These are phyloP conservation scores for Pythium inflatum DNA, from an alignment of 352 stramenopile genomes.

Conservation along the genomic window DNA sequence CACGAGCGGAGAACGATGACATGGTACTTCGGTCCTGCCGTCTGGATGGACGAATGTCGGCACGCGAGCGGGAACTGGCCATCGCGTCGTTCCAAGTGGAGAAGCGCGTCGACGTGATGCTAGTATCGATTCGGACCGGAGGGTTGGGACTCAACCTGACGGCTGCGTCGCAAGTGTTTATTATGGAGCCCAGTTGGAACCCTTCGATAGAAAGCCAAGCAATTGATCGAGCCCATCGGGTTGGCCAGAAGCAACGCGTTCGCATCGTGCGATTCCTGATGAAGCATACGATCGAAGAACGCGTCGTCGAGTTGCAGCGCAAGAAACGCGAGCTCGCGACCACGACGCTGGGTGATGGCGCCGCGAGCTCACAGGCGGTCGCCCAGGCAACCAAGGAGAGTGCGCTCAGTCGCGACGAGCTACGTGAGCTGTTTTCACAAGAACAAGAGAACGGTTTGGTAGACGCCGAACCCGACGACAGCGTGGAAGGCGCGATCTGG, in stretches of 20 bases:
- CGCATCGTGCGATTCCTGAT: constrained; percentile 85
- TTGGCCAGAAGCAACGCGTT: constrained; percentile 76
- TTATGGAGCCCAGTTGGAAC: constrained; percentile 94
- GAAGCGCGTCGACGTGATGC: constrained; percentile 71
- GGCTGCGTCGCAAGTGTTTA: constrained; percentile 90
- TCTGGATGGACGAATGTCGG: constrained; percentile 64
- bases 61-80: constrained; percentile 64
- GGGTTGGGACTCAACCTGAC: constrained; percentile 93
- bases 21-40: constrained; percentile 34
- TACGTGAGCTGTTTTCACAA: constrained; percentile 56
- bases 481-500: constrained; percentile 28
- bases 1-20: constrained; percentile 9
- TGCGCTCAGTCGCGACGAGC: constrained; percentile 47
- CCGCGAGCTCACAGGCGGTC: constrained; percentile 16
- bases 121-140: constrained; percentile 89
- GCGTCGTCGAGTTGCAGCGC: constrained; percentile 86
- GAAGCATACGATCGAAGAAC: constrained; percentile 90
- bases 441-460: constrained; percentile 8
- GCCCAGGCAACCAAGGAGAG: constrained; percentile 35
- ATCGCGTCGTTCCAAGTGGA: constrained; percentile 66
- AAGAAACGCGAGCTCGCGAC: constrained; percentile 86
- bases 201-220: constrained; percentile 91
- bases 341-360: constrained; percentile 64
- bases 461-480: constrained; percentile 2
- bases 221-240: constrained; percentile 88